phyloP scores from a whole-genome alignment of 116 monocot genomes.

The Dioscorea cayenensis region DNA sequence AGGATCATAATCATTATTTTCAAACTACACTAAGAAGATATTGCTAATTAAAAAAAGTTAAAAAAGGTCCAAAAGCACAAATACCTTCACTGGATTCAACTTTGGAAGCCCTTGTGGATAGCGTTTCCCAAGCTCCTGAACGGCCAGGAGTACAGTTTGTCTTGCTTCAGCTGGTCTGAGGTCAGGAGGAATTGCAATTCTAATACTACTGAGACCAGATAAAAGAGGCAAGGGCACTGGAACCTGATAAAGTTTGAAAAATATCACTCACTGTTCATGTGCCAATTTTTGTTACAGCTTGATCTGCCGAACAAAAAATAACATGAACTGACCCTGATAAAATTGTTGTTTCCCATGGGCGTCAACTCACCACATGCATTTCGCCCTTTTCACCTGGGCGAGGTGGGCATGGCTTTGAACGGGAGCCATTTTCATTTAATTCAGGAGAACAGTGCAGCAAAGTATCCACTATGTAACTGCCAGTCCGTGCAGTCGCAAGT shows the following conservation, averaged over 20 bases:
- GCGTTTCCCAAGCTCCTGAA: conserved; percentile 72
- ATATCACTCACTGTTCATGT: neutral
- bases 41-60: neutral
- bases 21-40: neutral
- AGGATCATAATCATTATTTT: too few relatives aligned
- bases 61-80: neutral
- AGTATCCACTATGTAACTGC: conserved; percentile 73
- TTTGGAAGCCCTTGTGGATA: conserved; percentile 86
- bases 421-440: conserved; percentile 66
- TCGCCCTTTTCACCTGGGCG: conserved; percentile 90
- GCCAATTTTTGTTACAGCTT: neutral
- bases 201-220: conserved; percentile 79
- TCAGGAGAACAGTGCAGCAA: conserved; percentile 75
- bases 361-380: conserved; percentile 99
- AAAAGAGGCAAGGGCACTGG: conserved; percentile 88
- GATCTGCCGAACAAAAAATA: conserved; percentile 7
- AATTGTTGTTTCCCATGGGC: conserved; percentile 26
- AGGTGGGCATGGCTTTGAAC: conserved; percentile 79
- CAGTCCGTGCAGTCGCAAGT: conserved; percentile 40
- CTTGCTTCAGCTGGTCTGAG: conserved; percentile 89
- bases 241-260: conserved; percentile 38
- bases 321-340: conserved; percentile 31
- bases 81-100: conserved; percentile 89
- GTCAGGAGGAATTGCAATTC: conserved; percentile 83
- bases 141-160: conserved; percentile 86